Evolutionary conservation across 2,329 filamentous ascomycete species (phyloP).

Genomic region (Escovopsis sp.): DNA sequence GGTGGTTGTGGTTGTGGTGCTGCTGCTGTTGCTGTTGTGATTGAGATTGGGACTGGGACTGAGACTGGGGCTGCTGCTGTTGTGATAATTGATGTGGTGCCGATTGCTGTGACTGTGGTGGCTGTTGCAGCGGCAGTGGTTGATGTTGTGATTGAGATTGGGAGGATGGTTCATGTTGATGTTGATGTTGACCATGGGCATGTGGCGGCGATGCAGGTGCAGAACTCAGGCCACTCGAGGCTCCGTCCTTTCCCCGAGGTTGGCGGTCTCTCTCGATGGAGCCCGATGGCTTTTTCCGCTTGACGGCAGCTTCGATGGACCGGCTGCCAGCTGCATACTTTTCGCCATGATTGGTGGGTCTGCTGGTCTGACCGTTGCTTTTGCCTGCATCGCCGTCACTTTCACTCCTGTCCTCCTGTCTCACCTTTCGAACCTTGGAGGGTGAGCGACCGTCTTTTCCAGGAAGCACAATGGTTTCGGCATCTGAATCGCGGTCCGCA

Average conservation of each 20-base stretch:
- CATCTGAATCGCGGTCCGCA: slow-evolving; percentile 51
- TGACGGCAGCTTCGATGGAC: slow-evolving; percentile 19
- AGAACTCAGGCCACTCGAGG: slow-evolving; percentile 42
- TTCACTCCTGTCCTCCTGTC: slow-evolving; percentile 49
- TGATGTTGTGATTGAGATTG: not conserved
- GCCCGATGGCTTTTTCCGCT: slow-evolving; percentile 33
- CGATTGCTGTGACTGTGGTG: not conserved
- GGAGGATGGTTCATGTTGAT: not conserved
- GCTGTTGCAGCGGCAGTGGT: not conserved
- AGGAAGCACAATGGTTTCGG: slow-evolving; percentile 55
- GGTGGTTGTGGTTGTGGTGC: not conserved
- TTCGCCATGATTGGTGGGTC: slow-evolving; percentile 21
- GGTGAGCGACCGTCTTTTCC: slow-evolving; percentile 51
- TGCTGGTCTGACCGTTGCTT: slow-evolving; percentile 19
- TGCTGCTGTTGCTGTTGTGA: not conserved
- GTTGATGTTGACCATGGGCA: slow-evolving; percentile 7
- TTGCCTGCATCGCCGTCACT: slow-evolving; percentile 30
- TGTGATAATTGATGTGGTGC: not conserved
- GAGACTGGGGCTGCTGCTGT: not conserved
- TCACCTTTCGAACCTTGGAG: slow-evolving; percentile 47
- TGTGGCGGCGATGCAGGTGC: slow-evolving; percentile 40
- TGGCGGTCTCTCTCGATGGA: slow-evolving; percentile 25
- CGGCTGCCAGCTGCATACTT: slow-evolving; percentile 20
- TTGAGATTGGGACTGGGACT: too few relatives aligned
- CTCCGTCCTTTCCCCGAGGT: slow-evolving; percentile 30